Base-by-base conservation (phyloP, 2,329 filamentous ascomycete genomes). In the Bipolaris victoriae region DNA sequence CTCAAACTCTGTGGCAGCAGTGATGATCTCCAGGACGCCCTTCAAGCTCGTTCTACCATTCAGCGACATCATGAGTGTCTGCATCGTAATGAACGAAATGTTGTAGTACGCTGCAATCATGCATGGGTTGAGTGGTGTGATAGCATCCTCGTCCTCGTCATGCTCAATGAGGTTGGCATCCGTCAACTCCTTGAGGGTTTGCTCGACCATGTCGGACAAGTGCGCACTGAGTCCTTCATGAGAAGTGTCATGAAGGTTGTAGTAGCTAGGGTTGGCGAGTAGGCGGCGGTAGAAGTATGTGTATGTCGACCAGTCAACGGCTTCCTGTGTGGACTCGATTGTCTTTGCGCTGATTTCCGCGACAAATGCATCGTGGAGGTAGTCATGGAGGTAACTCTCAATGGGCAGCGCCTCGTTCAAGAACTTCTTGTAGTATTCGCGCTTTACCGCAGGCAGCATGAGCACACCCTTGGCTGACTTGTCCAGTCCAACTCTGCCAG, bases 101-200 rank as follows among this genome's bases (percentile, higher is more conserved):
- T 97, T 98, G 84, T 99, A 99, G 83, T 99, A 98, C 1, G 95
- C 92, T 9, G 91, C 92, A 72, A 99, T 98, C 91, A 97, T 97
- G 65, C 95, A 95, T 2, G 94, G 90, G 76, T 99, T 98, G 69
- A 97, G 86, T 13, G 95, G 93, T 16, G 90, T 86, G 43, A 98
- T 89, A 1, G 88, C 88, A 68, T 96, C 94, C 72, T 98, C 81
- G 3, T 82, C 94, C 72, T 97, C 93, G 64, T 98, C 94, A 47
- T 97, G 86, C 68, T 98, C 93, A 65, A 99, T 92, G 63, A 99
- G 94, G 82, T 96, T 96, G 35, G 92, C 93, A 69, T 98, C 94
- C 7, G 88, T 84, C 56, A 99, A 82, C 67, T 99, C 94, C 75
- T 91, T 94, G 60, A 99, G 80, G 0, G 94, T 97, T 53, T 88